These are phyloP conservation scores for Naganishia vaughanmartiniae DNA, from an alignment of 768 basidiomycete species.

Conservation along the genomic window DNA sequence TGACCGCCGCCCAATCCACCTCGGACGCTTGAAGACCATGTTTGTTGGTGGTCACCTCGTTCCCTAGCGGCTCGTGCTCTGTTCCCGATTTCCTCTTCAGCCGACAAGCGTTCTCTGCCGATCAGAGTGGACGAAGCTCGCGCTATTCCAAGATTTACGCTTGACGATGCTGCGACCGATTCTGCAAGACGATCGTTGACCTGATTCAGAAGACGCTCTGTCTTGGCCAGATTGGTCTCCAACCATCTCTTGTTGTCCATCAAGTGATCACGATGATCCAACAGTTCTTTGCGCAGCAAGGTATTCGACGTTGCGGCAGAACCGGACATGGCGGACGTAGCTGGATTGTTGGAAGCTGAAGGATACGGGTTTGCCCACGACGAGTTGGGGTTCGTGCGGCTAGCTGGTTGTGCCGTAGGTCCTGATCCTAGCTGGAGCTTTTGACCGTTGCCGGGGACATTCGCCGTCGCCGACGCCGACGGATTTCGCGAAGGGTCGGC, in stretches of 20 bases:
- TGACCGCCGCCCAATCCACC: conserved; percentile 30
- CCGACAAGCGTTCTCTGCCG: background rate
- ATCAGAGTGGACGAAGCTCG: background rate
- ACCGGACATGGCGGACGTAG: background rate
- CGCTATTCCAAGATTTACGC: background rate
- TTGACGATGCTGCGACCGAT: conserved; percentile 15
- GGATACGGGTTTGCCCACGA: conserved; percentile 26
- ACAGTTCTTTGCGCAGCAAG: conserved; percentile 44
- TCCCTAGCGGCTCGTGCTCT: conserved; percentile 20
- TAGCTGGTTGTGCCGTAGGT: background rate
- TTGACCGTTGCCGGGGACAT: background rate
- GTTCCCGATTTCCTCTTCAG: conserved; percentile 17
- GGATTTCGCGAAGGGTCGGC: conserved; percentile 4
- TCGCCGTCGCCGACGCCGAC: background rate
- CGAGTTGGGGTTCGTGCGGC: background rate
- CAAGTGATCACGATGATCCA: conserved; percentile 49
- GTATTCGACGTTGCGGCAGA: conserved; percentile 1
- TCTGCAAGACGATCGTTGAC: conserved; percentile 48
- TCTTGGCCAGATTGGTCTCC: conserved; percentile 45
- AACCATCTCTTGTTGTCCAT: conserved; percentile 50
- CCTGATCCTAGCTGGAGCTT: background rate
- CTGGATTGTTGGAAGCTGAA: background rate
- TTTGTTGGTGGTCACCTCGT: background rate
- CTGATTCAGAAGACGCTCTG: conserved; percentile 45
- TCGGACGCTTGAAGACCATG: conserved; percentile 18